Conservation (phyloP, 1,284 basidiomycete genomes). For the Inonotus obliquus region DNA sequence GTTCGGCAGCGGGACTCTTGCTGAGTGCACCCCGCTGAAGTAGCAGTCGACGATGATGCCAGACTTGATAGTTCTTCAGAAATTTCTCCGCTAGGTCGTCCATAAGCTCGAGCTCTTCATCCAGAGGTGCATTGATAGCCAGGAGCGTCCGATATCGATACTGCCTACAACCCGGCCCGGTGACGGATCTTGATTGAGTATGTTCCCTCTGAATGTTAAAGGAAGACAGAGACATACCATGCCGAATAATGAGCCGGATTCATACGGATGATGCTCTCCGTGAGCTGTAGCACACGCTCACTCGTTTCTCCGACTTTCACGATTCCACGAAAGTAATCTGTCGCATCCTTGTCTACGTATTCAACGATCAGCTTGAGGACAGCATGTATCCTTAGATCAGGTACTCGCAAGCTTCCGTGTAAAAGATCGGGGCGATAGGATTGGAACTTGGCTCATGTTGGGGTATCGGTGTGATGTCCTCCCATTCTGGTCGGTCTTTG, state of each 20-base stretch:
- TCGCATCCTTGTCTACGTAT: constrained; percentile 80
- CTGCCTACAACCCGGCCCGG: constrained; percentile 56
- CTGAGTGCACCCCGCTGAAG: constrained; percentile 24
- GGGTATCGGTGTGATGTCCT: constrained; percentile 72
- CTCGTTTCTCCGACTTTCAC: constrained; percentile 74
- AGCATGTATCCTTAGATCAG: constrained; percentile 4
- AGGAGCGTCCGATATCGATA: constrained; percentile 86
- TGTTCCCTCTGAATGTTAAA: not conserved
- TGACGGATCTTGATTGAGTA: not conserved
- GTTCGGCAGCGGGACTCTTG: constrained; percentile 42
- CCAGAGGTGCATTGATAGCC: constrained; percentile 59
- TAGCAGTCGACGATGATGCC: constrained; percentile 91
- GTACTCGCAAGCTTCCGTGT: constrained; percentile 77
- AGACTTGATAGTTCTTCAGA: constrained; percentile 95
- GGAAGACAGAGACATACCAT: constrained; percentile 53
- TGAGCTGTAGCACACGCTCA: constrained; percentile 76
- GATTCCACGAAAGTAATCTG: constrained; percentile 86
- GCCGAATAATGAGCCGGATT: constrained; percentile 95
- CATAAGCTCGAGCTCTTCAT: constrained; percentile 76
- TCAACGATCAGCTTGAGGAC: constrained; percentile 11
- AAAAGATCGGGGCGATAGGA: constrained; percentile 86
- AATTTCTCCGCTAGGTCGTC: constrained; percentile 77
- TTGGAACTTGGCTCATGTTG: constrained; percentile 72
- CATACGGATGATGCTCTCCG: constrained; percentile 78
- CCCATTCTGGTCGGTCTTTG: constrained; percentile 67